These are phyloP conservation scores for Vitis hybrid DNA, from an alignment of 177 flowering plant species.

Conservation along the genomic window DNA sequence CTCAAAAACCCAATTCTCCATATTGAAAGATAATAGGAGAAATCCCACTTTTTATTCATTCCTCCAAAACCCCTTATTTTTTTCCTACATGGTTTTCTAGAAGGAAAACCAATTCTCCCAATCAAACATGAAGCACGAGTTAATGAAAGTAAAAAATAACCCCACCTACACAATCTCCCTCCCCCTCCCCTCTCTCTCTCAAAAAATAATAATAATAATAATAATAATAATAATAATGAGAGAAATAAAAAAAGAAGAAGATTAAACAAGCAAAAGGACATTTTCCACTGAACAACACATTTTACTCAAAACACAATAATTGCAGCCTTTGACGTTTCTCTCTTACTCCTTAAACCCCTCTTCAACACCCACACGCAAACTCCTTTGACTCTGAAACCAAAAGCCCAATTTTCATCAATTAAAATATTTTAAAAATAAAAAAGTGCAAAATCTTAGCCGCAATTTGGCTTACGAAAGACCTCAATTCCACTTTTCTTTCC, in stretches of 20 bases:
- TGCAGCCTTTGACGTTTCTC: constrained; percentile 71
- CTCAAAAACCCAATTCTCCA: too few relatives aligned
- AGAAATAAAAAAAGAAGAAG: neutral
- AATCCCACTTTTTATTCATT: too few relatives aligned
- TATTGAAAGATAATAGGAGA: too few relatives aligned
- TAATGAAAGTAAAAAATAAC: too few relatives aligned
- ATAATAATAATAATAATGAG: neutral
- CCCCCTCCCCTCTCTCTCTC: too few relatives aligned
- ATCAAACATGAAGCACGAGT: too few relatives aligned
- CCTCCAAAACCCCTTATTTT: too few relatives aligned
- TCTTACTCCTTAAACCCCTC: constrained; percentile 38
- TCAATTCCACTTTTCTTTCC: constrained; percentile 8
- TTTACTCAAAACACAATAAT: constrained; percentile 56
- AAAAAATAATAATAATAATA: neutral
- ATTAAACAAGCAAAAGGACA: constrained; percentile 9
- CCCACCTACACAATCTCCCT: too few relatives aligned
- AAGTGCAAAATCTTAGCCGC: constrained; percentile 34
- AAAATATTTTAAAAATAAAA: constrained; percentile 4
- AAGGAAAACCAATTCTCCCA: too few relatives aligned
- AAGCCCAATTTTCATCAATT: neutral
- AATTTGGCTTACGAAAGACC: constrained; percentile 33
- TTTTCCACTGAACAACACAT: constrained; percentile 25
- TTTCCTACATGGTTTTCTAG: too few relatives aligned
- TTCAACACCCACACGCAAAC: constrained; percentile 76
- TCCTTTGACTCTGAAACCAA: constrained; percentile 52